Evolutionary conservation across 495 filamentous ascomycete species (phyloP), one percentile per base, ranked within the genome.

Genomic region (Neurospora africana): DNA sequence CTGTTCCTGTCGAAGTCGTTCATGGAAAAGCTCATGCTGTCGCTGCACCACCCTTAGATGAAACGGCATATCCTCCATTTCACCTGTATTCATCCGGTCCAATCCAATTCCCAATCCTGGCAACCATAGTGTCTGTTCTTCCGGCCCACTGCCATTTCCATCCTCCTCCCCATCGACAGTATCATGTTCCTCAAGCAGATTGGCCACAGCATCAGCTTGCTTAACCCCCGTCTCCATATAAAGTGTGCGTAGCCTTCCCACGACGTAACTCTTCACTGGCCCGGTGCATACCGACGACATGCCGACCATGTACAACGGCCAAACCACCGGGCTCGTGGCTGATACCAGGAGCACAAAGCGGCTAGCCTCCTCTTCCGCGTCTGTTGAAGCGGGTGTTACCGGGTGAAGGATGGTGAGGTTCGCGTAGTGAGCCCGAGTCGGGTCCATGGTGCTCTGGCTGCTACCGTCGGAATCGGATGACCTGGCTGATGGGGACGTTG

Each of bases 271-370:
- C 68, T 78, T 78, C 68, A 76, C 74, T 35, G 75, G 74, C 9
- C 71, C 73, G 0, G 74, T 75, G 72, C 81, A 82, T 2, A 74
- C 77, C 15, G 78, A 79, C 39, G 80, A 80, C 80, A 82, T 81
- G 39, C 79, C 81, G 2, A 77, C 76, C 10, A 80, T 73, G 65
- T 80, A 83, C 8, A 83, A 76, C n/a, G 81, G 79, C 78, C 78
- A 82, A 19, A 83, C 76, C 19, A 82, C 71, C 36, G 77, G 78
- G 74, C 80, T 80, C 17, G 79, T 79, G 0, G 81, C 80, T 41
- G 79, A 79, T 3, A 78, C 79, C 1, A 83, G 75, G 5, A 79
- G 74, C 76, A 81, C 78, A 74, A 80, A 81, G 35, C 81, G 71
- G 13, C 70, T 76, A 4, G 78, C 75, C 47, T 79, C 78, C 33